Percentiles rank a stretch among this genome's conserved stretches.
Conservation (phyloP, 208 protist genomes). For the Trichomonas vaginalis region DNA sequence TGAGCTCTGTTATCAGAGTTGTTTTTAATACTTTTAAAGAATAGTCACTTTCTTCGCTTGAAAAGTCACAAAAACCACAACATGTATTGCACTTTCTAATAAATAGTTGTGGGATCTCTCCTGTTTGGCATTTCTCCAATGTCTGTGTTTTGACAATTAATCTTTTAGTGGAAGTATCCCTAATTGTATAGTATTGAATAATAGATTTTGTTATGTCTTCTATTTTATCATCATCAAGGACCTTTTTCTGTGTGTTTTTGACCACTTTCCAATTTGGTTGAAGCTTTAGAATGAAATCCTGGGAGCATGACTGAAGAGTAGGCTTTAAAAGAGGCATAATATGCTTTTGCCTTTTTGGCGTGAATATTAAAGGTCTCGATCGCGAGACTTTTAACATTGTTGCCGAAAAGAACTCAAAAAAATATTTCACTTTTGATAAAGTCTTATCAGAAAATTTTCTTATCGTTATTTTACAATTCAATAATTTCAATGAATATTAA, state of each 20-base stretch:
- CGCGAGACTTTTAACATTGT: background rate
- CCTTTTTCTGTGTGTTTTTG: background rate
- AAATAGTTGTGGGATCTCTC: background rate
- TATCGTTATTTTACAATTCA: too few relatives aligned
- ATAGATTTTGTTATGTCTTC: background rate
- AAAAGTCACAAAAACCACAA: background rate
- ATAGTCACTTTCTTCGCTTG: background rate
- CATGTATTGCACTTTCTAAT: background rate
- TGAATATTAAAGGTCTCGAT: background rate
- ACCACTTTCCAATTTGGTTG: background rate
- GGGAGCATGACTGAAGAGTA: background rate
- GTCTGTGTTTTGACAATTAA: background rate
- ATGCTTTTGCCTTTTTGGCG: background rate
- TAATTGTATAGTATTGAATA: background rate
- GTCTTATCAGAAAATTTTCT: too few relatives aligned
- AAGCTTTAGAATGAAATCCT: background rate
- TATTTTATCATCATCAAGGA: background rate
- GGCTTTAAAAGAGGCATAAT: background rate
- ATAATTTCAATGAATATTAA: too few relatives aligned
- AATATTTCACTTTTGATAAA: too few relatives aligned
- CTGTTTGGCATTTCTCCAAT: background rate
- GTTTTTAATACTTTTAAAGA: background rate
- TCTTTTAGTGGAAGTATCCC: background rate
- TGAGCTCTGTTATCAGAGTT: background rate
- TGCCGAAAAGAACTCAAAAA: too few relatives aligned